Conservation (phyloP, 1,284 basidiomycete species). For the Rhodotorula sp. region DNA sequence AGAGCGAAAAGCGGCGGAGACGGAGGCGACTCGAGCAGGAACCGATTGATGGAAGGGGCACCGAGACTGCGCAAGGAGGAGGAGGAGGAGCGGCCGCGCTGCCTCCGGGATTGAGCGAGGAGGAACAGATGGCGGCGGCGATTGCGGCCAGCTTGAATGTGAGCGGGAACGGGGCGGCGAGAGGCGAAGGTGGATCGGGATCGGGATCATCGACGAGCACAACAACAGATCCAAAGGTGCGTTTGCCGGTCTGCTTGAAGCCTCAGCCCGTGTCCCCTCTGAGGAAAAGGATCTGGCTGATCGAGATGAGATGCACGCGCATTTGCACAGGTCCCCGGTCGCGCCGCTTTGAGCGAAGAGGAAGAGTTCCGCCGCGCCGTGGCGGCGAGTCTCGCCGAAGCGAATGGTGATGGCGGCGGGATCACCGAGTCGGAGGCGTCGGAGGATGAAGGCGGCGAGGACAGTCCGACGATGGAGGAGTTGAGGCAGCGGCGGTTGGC, state of each 20-base stretch:
- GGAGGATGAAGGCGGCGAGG: constrained; percentile 46
- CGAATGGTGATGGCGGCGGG: constrained; percentile 32
- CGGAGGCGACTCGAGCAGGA: constrained; percentile 9
- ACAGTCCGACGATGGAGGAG: constrained; percentile 66
- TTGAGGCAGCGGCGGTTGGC: constrained; percentile 72
- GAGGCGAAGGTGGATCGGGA: background rate
- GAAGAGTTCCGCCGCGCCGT: constrained; percentile 65
- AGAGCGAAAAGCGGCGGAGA: constrained; percentile 45
- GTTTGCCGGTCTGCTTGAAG: background rate
- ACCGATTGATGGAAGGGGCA: background rate
- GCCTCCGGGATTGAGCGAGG: constrained; percentile 43
- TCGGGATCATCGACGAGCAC: background rate
- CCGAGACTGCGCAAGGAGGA: constrained; percentile 24
- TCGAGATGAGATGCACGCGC: no score
- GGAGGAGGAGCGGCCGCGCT: constrained; percentile 10
- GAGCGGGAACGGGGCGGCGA: constrained; percentile 37
- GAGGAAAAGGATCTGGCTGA: background rate
- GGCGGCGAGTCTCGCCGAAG: constrained; percentile 69
- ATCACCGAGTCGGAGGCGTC: constrained; percentile 12
- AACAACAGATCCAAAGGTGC: constrained; percentile 7
- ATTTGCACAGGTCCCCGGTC: background rate
- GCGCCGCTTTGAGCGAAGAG: constrained; percentile 61
- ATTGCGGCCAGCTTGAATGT: constrained; percentile 49
- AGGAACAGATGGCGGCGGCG: constrained; percentile 48
- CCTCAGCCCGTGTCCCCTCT: no score